Base-by-base conservation (phyloP, 2,329 filamentous ascomycete genomes). In the Botrytis porri region DNA sequence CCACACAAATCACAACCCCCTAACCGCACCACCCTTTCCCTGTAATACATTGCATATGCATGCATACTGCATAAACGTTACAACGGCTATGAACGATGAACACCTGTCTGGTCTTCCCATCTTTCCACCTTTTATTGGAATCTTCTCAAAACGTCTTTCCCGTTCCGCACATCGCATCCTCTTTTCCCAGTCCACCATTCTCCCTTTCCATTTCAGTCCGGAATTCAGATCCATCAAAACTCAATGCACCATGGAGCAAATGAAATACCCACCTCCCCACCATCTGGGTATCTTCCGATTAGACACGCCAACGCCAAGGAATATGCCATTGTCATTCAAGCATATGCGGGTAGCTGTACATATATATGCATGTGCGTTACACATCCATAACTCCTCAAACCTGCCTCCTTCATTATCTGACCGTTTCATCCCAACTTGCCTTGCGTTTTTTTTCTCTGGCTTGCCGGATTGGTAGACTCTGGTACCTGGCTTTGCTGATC, bases 1-100 rank as follows among this genome's bases (percentile, higher is more conserved):
- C 66, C 41, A 41, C 43, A 51, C 64, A 66, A 45, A 45, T 51
- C 41, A 66, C 16, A 51, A 48, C 6, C 16, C 45, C 43, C 25
- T 41, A 57, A 57, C 25, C 45, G 45, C 48, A 39, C 48, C 41
- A 57, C 51, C 66, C 51, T 59, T 39, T 54, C 67, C 67, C 54
- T 61, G 54, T 37, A 25, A 29, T 70, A 29, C 54, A 70, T n/a
- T 61, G 37, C 66, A 69, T 61, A 61, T 69, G 51, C 66, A 69
- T 69, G 29, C 39, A 69, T 35, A 43, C 14, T 60, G n/a, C 20
- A 69, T 59, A 43, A 37, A 59, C 29, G 39, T 43, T 59, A 35
- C 66, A 60, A 59, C 66, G 41, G 35, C n/a, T 67, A 29, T 39
- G 48, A 29, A 16, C 41, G 51, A 61, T 70, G 54, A 43, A 61